Base-by-base conservation (phyloP, 495 filamentous ascomycete genomes). In the Aspergillus funiculosus region DNA sequence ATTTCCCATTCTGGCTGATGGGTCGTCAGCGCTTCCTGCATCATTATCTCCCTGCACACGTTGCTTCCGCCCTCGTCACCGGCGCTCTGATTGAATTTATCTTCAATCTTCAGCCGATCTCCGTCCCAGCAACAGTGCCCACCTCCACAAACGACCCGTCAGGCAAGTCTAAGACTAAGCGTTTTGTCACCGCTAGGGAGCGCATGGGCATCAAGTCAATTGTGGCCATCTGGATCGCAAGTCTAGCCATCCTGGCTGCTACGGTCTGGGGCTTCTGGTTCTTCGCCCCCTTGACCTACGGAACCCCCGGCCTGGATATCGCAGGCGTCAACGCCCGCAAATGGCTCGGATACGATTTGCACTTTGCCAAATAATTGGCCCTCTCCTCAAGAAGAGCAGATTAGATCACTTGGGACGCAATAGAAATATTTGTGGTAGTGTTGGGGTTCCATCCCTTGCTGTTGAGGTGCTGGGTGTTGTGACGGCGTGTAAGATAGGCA, bases 61-160 rank as follows among this genome's bases (percentile, higher is more conserved):
- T 98, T 20, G 90, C 91, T 2, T 95, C 89, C 7, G 77, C 80
- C n/a, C 76, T 98, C 26, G 89, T 98, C 28, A 85, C 90, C 1
- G 92, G 94, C n/a, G 88, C 91, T n/a, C 67, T 98, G 27, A 72
- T 98, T 17, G 92, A 98, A 67, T 97, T 98, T 59, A 79, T 98
- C 62, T 96, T 96, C 72, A 94, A 87, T 62, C 73, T 87, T 43
- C 87, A 95, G 54, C 83, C 91, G 0, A 71, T 80, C 13, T 63
- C 64, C 28, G 58, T 71, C 30, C 42, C 50, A 25, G 65, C 72
- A 29, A 60, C 66, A 13, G 52, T 62, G 22, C 57, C 70, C 10
- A 68, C 68, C 3, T 7, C 13, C 42, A 79, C 75, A 48, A 71
- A 75, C 27, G 68, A 75, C 47, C 61, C 68, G 29, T 53, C 65